Conservation (phyloP, 2,329 filamentous ascomycete species). For the Talaromyces amestolkiae region DNA sequence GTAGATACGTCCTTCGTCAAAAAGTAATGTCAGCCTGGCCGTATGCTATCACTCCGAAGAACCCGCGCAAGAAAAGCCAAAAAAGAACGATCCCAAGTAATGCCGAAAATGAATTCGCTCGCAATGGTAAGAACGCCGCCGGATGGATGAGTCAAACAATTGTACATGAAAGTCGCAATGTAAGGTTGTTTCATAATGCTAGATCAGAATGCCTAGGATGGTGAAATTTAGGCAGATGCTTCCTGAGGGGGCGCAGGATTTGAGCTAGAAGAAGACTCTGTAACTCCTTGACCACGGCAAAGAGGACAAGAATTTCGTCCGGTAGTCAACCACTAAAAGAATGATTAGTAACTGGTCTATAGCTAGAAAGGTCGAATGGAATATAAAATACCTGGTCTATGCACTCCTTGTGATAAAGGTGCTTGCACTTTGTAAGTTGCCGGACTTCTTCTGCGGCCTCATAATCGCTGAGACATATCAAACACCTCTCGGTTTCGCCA, state of each 20-base stretch:
- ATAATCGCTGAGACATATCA: conserved; percentile 67
- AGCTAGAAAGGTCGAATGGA: not conserved
- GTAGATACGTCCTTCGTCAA: conserved; percentile 9
- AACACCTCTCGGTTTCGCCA: conserved; percentile 56
- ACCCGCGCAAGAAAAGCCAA: not conserved
- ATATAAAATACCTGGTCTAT: conserved; percentile 60
- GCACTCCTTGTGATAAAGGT: conserved; percentile 66
- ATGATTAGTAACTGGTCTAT: not conserved
- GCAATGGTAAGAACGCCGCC: conserved; percentile 13
- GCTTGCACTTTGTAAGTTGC: conserved; percentile 61
- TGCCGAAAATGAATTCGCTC: conserved; percentile 15
- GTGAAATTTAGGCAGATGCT: conserved; percentile 4
- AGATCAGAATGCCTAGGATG: not conserved
- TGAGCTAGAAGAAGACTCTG: conserved; percentile 31
- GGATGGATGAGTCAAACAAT: conserved; percentile 15
- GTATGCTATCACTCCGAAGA: conserved; percentile 7
- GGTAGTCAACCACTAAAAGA: conserved; percentile 18
- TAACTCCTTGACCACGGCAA: conserved; percentile 42
- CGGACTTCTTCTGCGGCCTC: conserved; percentile 61
- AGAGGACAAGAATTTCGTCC: conserved; percentile 41
- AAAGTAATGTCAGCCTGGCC: not conserved
- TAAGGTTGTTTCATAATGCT: not conserved
- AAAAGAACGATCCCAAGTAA: conserved; percentile 13
- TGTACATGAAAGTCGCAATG: conserved; percentile 12
- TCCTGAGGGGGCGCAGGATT: conserved; percentile 15